These are phyloP conservation scores for Oldenlandia corymbosa DNA, from an alignment of 257 asterid genomes.

Conservation along the genomic window DNA sequence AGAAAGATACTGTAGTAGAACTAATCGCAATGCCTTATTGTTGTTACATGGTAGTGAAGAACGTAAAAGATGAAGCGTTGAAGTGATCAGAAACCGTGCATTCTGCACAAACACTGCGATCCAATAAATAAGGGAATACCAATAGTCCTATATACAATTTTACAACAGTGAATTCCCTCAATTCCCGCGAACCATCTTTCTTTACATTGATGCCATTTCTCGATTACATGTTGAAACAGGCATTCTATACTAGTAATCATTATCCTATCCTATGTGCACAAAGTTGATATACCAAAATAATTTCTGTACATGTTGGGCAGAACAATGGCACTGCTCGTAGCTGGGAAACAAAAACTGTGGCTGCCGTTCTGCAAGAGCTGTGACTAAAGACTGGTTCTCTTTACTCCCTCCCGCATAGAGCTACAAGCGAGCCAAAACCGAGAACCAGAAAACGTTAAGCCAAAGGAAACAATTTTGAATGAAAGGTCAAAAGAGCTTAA, in stretches of 20 bases:
- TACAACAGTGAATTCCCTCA: not conserved
- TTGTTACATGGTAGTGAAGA: no score
- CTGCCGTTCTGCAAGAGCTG: not conserved
- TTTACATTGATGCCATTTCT: not conserved
- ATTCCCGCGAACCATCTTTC: not conserved
- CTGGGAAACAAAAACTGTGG: no score
- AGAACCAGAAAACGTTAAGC: not conserved
- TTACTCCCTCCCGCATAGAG: not conserved
- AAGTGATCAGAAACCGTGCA: no score
- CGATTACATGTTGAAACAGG: not conserved
- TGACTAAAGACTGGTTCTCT: not conserved
- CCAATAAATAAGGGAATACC: no score
- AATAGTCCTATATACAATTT: no score
- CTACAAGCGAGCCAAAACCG: not conserved
- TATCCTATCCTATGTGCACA: no score
- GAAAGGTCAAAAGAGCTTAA: slow-evolving; percentile 1
- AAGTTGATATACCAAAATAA: not conserved
- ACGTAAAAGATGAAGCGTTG: no score
- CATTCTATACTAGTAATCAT: no score
- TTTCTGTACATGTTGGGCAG: not conserved
- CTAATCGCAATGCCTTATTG: no score
- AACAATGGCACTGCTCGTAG: not conserved
- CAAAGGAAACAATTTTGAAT: not conserved
- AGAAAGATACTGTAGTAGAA: no score
- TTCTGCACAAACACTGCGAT: no score